These are phyloP conservation scores for Diaporthe sp. DNA, from an alignment of 2,329 filamentous ascomycete genomes.

Conservation along the genomic window DNA sequence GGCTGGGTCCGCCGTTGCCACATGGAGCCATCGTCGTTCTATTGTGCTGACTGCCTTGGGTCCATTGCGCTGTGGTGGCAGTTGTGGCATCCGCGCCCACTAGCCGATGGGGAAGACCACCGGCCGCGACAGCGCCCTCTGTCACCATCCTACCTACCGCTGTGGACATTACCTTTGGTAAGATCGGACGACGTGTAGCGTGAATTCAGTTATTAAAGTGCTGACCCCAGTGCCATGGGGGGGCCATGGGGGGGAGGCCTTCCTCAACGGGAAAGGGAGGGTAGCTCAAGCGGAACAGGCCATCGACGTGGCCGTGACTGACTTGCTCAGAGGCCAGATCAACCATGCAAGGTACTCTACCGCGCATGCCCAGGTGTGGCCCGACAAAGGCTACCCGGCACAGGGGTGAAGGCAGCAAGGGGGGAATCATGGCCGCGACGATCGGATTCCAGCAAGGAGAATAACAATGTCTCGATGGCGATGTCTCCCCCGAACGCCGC, in stretches of 20 bases:
- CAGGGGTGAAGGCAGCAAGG: constrained; percentile 9
- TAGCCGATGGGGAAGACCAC: background rate
- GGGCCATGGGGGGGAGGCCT: constrained; percentile 20
- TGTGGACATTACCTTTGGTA: background rate
- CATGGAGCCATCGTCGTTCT: constrained; percentile 22
- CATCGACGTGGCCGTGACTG: constrained; percentile 33
- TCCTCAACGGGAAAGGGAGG: constrained; percentile 32
- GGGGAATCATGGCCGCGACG: background rate
- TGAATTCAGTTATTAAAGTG: constrained; percentile 17
- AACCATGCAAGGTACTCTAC: constrained; percentile 35
- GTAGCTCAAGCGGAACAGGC: constrained; percentile 21
- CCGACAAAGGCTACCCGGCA: background rate
- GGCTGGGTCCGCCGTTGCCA: constrained; percentile 33
- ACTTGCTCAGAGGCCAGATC: constrained; percentile 32
- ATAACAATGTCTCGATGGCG: background rate
- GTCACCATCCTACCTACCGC: background rate
- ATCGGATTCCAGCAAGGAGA: constrained; percentile 5
- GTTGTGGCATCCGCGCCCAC: constrained; percentile 12
- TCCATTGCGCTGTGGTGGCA: constrained; percentile 2
- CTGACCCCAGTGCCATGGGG: constrained; percentile 19
- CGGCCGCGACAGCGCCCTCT: background rate
- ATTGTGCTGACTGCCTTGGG: constrained; percentile 31
- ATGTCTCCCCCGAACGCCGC: background rate
- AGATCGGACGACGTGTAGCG: constrained; percentile 7
- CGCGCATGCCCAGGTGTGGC: constrained; percentile 22